Evolutionary conservation across 1,284 basidiomycete genomes (phyloP), one percentile per base, ranked within the genome.

Genomic region (Ceratobasidium sp.): DNA sequence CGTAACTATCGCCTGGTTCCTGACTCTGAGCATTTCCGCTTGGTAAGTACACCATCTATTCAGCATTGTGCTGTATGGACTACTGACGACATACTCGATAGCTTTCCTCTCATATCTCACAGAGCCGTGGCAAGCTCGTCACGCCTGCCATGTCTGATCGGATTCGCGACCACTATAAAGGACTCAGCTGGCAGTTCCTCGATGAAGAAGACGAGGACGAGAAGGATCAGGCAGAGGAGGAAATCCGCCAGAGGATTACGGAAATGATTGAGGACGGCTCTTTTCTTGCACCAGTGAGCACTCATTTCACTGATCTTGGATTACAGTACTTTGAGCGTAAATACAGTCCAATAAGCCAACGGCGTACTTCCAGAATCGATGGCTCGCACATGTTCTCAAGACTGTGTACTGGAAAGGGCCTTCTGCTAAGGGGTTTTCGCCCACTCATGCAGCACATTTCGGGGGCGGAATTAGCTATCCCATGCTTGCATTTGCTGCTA

Each of bases 101-200:
- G 59, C 59, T 62, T 24, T 43, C 1, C 24, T 39, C 59, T 3
- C 37, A 37, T 46, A 62, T 39, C 59, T 62, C 59, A 22, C 59
- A 62, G 34, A 46, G 19, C 41, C 37, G 59, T 24, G 16, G 37
- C 5, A 41, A 39, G 8, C 59, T 41, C 1, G 41, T 43, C 16
- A 22, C 37, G 34, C 13, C 24, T 1, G 16, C 14, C 3, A 24
- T 39, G 16, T 22, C 39, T 19, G 16, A 43, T n/a, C 19, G 39
- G 1, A n/a, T 62, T 11, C 19, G n/a, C 59, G 37, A 46, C 22
- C 7, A 41, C 59, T 62, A 62, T 41, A 3, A 24, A 4, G 59
- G 27, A 24, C 59, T 62, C 5, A 24, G 16, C 22, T 22, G 19
- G 6, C 14, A 5, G 41, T n/a, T 22, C 1, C 37, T 31, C 31